Evolutionary conservation across 495 filamentous ascomycete species (phyloP), one percentile per base, ranked within the genome.

Genomic region (Hapsidospora chrysogenum): DNA sequence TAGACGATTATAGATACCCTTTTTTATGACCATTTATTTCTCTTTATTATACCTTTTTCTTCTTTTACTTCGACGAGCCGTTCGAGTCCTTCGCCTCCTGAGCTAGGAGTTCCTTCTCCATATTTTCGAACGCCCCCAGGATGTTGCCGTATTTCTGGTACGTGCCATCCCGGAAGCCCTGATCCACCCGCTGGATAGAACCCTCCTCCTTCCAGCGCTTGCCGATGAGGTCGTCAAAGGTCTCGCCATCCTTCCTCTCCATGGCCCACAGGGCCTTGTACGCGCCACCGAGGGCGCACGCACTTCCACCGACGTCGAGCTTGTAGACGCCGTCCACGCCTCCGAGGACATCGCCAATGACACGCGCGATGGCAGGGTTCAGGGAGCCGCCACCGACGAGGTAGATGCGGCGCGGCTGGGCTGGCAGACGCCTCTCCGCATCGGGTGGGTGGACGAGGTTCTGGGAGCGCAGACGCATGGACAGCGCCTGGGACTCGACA

Each of bases 181-280:
- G 75, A 13, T 69, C 80, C 30, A 95, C 75, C 61, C 70, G 84
- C 57, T 77, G 66, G 17, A 93, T 71, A 40, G 82, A 84, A 0
- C 73, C 74, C 45, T 78, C 76, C 57, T 94, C 87, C 36, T 68
- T 68, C 89, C 89, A 97, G 39, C 89, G 60, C 40, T 63, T 51
- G 2, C 76, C 80, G 29, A 97, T 74, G 42, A 92, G 61, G 25
- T 85, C 74, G 50, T 95, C 89, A 62, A 95, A 97, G 8, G 68
- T 78, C 66, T 92, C 74, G 17, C 68, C 69, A 4, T 43, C 48
- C 15, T 52, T 46, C 20, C 82, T 58, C 58, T 94, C 85, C 21
- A 82, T 60, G 1, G 76, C 82, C 89, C 89, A 97, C 0, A 86
- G 77, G 32, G 89, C 87, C 58, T 94, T 94, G 52, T 97, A 94